phyloP scores from a whole-genome alignment of 1,284 basidiomycete genomes.

The Takashimella tepidaria region DNA sequence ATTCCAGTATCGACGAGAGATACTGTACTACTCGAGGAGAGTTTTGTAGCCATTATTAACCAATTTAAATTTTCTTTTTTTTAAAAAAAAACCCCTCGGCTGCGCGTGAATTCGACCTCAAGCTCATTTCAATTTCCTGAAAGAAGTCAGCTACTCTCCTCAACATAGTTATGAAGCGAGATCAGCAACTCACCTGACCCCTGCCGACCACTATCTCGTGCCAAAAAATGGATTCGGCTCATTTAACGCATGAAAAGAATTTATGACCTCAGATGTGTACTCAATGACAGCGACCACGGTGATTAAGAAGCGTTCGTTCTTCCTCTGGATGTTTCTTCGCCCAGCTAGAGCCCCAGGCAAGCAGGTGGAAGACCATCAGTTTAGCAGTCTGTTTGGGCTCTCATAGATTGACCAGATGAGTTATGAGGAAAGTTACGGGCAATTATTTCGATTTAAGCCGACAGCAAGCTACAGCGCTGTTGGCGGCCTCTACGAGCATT shows the following conservation, averaged over 20 bases:
- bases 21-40: background rate
- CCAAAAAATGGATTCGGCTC: background rate
- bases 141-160: background rate
- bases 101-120: background rate
- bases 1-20: background rate
- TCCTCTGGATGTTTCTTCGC: background rate
- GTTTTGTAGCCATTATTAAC: background rate
- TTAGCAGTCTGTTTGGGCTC: too few species aligned
- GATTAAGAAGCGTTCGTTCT: background rate
- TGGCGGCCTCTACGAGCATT: background rate
- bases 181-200: background rate
- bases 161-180: background rate
- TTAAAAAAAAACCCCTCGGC: too few species aligned
- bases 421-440: background rate
- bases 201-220: background rate
- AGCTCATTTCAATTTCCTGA: background rate
- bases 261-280: background rate
- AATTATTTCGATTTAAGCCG: background rate
- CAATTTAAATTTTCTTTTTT: background rate
- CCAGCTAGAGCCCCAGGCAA: background rate
- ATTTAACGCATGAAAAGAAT: background rate
- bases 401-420: background rate
- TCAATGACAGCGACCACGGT: background rate
- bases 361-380: too few species aligned
- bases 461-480: background rate